Percentiles rank a stretch among this genome's conserved stretches.
Evolutionary conservation across 495 filamentous ascomycete species (phyloP).

Genomic region (Copromyces sp.): DNA sequence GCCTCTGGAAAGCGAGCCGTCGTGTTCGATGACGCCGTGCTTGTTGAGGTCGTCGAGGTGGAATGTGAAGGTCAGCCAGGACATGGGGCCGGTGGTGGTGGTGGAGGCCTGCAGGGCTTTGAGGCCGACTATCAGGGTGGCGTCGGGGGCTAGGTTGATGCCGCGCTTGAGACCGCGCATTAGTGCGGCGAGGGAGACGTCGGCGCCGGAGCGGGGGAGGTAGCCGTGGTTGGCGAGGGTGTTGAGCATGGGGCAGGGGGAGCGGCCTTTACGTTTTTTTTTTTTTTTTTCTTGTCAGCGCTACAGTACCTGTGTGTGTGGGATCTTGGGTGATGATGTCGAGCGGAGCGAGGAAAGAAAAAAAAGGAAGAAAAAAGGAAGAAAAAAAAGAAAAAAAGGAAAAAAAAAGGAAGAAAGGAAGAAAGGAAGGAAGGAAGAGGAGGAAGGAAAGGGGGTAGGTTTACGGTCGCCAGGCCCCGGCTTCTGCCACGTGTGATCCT

Average conservation of each 20-base stretch:
- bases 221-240: constrained; percentile 49
- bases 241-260: constrained; percentile 46
- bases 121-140: constrained; percentile 12
- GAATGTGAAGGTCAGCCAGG: constrained; percentile 19
- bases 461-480: constrained; percentile 8
- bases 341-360: not conserved
- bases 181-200: constrained; percentile 17
- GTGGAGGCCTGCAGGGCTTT: constrained; percentile 17
- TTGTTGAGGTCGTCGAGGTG: constrained; percentile 21
- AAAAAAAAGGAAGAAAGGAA: too few relatives aligned
- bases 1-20: constrained; percentile 16
- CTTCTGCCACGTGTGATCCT: constrained; percentile 7
- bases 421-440: not conserved
- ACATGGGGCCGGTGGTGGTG: too few relatives aligned
- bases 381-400: too few relatives aligned
- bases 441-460: not conserved
- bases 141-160: constrained; percentile 18
- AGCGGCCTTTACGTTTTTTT: too few relatives aligned
- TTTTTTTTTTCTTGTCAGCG: not conserved
- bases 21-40: constrained; percentile 26
- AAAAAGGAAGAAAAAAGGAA: too few relatives aligned
- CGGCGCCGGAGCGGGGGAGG: constrained; percentile 42
- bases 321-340: not conserved
- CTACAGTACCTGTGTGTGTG: not conserved
- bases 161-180: constrained; percentile 14